A percentile compares a stretch with the other conserved stretches of the same genome.
These are phyloP conservation scores for Neostapfia colusana DNA, from an alignment of 176 grass and related monocot genomes.

Conservation along the genomic window DNA sequence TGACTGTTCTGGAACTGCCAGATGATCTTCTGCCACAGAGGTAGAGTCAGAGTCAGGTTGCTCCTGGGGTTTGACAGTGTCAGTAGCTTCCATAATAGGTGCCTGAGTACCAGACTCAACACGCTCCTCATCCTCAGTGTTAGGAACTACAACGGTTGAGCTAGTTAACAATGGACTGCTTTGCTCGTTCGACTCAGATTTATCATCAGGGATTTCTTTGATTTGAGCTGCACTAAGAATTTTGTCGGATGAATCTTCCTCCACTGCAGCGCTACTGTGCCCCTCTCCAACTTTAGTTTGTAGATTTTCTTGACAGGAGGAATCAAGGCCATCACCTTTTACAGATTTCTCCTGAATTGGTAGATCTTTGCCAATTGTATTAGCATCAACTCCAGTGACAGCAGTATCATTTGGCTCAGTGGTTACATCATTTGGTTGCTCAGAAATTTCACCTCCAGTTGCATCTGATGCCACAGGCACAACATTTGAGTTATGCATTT, in stretches of 20 bases:
- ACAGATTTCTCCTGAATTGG: constrained; percentile 4
- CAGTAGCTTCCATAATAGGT: not conserved
- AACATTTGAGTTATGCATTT: constrained; percentile 3
- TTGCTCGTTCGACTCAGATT: constrained; percentile 17
- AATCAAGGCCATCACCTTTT: constrained; percentile 3
- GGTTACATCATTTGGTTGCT: not conserved
- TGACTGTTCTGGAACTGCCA: constrained; percentile 5
- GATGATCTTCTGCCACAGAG: constrained; percentile 28
- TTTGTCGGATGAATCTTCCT: constrained; percentile 20
- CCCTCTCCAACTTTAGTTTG: constrained; percentile 7
- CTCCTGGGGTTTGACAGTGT: constrained; percentile 19
- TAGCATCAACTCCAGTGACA: constrained; percentile 24
- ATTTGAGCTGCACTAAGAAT: not conserved
- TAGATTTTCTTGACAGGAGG: constrained; percentile 22
- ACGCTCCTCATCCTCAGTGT: constrained; percentile 12
- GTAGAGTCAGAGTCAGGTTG: constrained; percentile 33
- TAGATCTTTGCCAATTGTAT: not conserved
- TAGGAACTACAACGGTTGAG: constrained; percentile 13
- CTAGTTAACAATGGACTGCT: constrained; percentile 13
- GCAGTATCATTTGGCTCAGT: not conserved
- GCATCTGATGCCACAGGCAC: not conserved
- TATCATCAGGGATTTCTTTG: not conserved
- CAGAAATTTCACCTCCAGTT: constrained; percentile 4
- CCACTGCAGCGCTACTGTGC: not conserved
- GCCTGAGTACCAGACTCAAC: constrained; percentile 10